Evolutionary conservation across 371 early-diverging fungal species (phyloP).

Genomic region (Mortierella polycephala): DNA sequence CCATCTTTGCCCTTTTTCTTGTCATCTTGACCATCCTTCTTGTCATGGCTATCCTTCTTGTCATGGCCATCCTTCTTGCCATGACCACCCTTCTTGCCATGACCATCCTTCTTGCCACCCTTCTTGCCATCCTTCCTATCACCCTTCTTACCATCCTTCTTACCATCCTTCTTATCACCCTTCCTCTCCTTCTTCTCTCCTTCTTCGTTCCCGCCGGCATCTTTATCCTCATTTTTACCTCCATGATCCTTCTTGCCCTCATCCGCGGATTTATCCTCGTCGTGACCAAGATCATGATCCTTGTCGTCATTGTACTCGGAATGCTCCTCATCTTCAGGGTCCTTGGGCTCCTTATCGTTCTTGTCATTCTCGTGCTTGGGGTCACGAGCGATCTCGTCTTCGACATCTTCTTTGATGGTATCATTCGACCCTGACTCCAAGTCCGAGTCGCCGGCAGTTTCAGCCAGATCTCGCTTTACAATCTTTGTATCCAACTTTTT

Average conservation of each 20-base stretch:
- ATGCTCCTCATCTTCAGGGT: slow-evolving; percentile 47
- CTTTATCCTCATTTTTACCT: slow-evolving; percentile 14
- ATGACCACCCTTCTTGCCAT: neutral
- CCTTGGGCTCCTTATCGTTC: neutral
- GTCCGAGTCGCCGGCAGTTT: neutral
- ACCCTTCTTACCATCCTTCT: slow-evolving; percentile 1
- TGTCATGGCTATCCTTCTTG: too few species aligned
- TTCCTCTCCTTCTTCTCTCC: slow-evolving; percentile 2
- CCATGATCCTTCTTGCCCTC: slow-evolving; percentile 5
- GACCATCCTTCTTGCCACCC: neutral
- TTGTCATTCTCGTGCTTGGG: slow-evolving; percentile 2
- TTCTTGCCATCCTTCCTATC: slow-evolving; percentile 7
- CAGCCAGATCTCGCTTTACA: slow-evolving; percentile 22
- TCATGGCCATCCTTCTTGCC: too few species aligned
- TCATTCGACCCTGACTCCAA: neutral
- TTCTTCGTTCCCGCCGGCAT: slow-evolving; percentile 3
- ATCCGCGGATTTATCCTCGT: slow-evolving; percentile 1
- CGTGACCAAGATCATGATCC: neutral
- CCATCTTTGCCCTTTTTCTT: slow-evolving; percentile 7
- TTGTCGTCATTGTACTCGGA: slow-evolving; percentile 24
- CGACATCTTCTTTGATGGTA: neutral
- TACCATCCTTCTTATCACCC: neutral
- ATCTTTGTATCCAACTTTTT: slow-evolving; percentile 2
- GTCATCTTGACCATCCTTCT: slow-evolving; percentile 3
- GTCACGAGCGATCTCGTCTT: slow-evolving; percentile 13